Percentiles rank a stretch among this genome's conserved stretches.
These are phyloP conservation scores for Claviceps capensis DNA, from an alignment of 2,329 filamentous ascomycete genomes.

Conservation along the genomic window DNA sequence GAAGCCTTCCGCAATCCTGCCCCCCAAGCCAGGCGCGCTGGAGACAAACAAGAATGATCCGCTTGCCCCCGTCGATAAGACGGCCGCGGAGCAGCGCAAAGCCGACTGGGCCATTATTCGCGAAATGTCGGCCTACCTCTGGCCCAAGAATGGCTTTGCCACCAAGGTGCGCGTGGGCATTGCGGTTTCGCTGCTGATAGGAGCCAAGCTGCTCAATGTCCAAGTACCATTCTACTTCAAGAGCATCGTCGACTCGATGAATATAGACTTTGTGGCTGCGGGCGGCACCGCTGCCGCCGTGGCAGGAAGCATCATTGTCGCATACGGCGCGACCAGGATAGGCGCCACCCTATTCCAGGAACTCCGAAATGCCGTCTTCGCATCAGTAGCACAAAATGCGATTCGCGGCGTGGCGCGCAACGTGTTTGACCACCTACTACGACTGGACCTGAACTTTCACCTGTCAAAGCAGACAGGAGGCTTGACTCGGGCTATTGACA, in stretches of 20 bases:
- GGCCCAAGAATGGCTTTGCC: conserved; percentile 65
- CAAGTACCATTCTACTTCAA: conserved; percentile 99
- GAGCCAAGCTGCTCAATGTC: conserved; percentile 90
- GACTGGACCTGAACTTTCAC: conserved; percentile 86
- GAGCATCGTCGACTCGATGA: conserved; percentile 94
- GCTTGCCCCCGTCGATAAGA: conserved; percentile 25
- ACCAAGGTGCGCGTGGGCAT: conserved; percentile 76
- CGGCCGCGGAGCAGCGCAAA: conserved; percentile 78
- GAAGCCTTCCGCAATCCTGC: conserved; percentile 1
- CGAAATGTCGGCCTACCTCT: conserved; percentile 92
- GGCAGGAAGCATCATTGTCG: conserved; percentile 84
- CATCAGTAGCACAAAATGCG: conserved; percentile 91
- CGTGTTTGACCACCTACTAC: conserved; percentile 82
- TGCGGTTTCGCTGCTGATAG: conserved; percentile 70
- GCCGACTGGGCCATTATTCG: conserved; percentile 98
- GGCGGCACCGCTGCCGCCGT: conserved; percentile 85
- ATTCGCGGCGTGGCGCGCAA: conserved; percentile 83
- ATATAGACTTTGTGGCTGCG: conserved; percentile 73
- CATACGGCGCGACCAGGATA: conserved; percentile 80
- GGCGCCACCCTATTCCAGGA: conserved; percentile 86
- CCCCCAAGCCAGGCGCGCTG: conserved; percentile 7
- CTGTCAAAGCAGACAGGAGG: conserved; percentile 89
- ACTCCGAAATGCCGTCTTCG: conserved; percentile 89
- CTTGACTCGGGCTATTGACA: conserved; percentile 83
- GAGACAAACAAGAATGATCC: conserved; percentile 15